A percentile compares a stretch with the other conserved stretches of the same genome.
Evolutionary conservation across 306 rosid genomes (phyloP).

Genomic region (Calophaca sinica): DNA sequence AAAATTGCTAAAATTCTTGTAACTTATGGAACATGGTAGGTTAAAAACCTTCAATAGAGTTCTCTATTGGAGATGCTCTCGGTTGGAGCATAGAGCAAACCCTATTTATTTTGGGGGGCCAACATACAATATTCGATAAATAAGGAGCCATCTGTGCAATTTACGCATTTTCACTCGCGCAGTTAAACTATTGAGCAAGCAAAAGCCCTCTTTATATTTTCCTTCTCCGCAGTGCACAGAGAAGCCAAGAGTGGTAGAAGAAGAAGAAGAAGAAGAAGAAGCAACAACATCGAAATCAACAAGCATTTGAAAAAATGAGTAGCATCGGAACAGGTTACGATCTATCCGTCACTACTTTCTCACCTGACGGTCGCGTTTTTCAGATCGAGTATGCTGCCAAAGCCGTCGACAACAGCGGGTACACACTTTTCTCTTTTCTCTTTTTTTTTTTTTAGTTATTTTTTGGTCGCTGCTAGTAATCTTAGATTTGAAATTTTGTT

Average conservation of each 20-base stretch:
- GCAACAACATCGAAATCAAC: background rate
- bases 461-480: background rate
- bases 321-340: slow-evolving; percentile 99
- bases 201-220: slow-evolving; percentile 2
- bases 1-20: too few species aligned
- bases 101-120: background rate
- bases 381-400: slow-evolving; percentile 99
- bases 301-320: slow-evolving; percentile 58
- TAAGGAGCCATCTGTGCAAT: background rate
- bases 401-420: slow-evolving; percentile 99
- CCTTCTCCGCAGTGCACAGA: too few species aligned
- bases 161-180: background rate
- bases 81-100: background rate
- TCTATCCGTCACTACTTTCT: slow-evolving; percentile 97
- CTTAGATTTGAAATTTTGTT: slow-evolving; percentile 43
- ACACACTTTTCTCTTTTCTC: background rate
- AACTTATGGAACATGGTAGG: too few species aligned
- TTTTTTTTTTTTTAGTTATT: too few species aligned
- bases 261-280: slow-evolving; percentile 12
- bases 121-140: background rate
- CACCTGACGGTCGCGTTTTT: slow-evolving; percentile 97
- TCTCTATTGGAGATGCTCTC: too few species aligned
- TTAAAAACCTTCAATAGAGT: too few species aligned
- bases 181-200: slow-evolving; percentile 40
- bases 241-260: background rate